Evolutionary conservation across 2,329 filamentous ascomycete species (phyloP).

Genomic region (Fusarium sp.): DNA sequence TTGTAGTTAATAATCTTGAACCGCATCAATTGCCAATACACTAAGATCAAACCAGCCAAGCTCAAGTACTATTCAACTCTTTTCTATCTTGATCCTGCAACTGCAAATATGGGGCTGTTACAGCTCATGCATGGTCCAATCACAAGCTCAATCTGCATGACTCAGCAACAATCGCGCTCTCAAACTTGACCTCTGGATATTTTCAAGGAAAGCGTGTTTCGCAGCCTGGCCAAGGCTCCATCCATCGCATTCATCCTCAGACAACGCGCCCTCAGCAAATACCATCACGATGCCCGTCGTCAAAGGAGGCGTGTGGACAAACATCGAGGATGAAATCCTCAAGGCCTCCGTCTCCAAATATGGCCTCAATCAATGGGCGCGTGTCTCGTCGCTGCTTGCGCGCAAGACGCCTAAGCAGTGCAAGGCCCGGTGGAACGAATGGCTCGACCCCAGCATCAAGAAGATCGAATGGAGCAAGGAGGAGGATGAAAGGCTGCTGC

Average conservation of each 20-base stretch:
- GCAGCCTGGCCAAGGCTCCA: slow-evolving; percentile 31
- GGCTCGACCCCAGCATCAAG: slow-evolving; percentile 96
- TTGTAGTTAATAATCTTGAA: too few relatives aligned
- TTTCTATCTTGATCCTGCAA: not conserved
- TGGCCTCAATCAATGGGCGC: slow-evolving; percentile 97
- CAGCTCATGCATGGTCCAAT: slow-evolving; percentile 21
- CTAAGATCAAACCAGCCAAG: too few relatives aligned
- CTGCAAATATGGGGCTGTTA: slow-evolving; percentile 10
- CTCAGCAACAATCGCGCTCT: slow-evolving; percentile 39
- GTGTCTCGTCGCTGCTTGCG: slow-evolving; percentile 94
- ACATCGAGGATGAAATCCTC: slow-evolving; percentile 93
- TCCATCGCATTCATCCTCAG: slow-evolving; percentile 32
- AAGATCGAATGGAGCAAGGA: slow-evolving; percentile 99
- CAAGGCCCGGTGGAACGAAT: slow-evolving; percentile 98
- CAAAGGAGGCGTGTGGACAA: slow-evolving; percentile 80
- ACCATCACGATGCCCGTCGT: slow-evolving; percentile 72
- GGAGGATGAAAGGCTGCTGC: slow-evolving; percentile 96
- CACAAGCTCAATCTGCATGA: slow-evolving; percentile 16
- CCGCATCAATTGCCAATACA: too few relatives aligned
- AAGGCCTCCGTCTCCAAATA: slow-evolving; percentile 96
- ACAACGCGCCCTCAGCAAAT: slow-evolving; percentile 31
- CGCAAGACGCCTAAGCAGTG: slow-evolving; percentile 99
- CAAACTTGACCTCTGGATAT: slow-evolving; percentile 41
- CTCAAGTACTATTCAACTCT: not conserved
- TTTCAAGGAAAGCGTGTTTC: slow-evolving; percentile 47